These are phyloP conservation scores for sunflower (Helianthus annuus) DNA, from an alignment of 129 eudicot genomes.

Conservation along the genomic window HanXRQr2.0-SUNRISE NC_035448.2:192821853-192822352, in stretches of 20 bases:
- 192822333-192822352: slow-evolving; percentile 3
- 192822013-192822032: slow-evolving; percentile 54
- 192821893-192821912: slow-evolving; percentile 8
- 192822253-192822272: slow-evolving; percentile 19
- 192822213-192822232: slow-evolving; percentile 6
- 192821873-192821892: neutral
- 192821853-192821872: neutral
- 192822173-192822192: slow-evolving; percentile 40
- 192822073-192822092: slow-evolving; percentile 29
- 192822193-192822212: slow-evolving; percentile 27
- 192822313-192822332: neutral
- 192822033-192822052: slow-evolving; percentile 63
- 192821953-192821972: slow-evolving; percentile 44
- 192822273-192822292: slow-evolving; percentile 27
- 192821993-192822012: slow-evolving; percentile 64
- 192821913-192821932: slow-evolving; percentile 21
- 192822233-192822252: slow-evolving; percentile 6
- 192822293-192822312: neutral
- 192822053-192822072: slow-evolving; percentile 33
- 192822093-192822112: slow-evolving; percentile 60
- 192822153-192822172: slow-evolving; percentile 38
- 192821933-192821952: slow-evolving; percentile 40
- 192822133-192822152: slow-evolving; percentile 29
- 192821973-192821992: slow-evolving; percentile 69
- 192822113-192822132: slow-evolving; percentile 53